Evolutionary conservation across 495 filamentous ascomycete genomes (phyloP).

Genomic region (Penicillium manginii): DNA sequence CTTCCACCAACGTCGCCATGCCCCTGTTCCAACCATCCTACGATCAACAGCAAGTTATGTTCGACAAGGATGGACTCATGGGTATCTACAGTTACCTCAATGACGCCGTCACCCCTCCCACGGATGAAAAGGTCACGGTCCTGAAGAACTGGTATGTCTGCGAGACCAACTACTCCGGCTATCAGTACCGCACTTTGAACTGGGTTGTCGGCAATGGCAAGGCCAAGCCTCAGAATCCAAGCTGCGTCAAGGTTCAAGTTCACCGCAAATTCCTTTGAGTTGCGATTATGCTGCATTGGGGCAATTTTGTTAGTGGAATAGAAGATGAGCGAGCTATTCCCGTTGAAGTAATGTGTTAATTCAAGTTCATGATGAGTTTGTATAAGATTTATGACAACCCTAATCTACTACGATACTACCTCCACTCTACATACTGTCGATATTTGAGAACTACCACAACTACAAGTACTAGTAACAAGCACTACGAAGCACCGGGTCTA

Average conservation of each 20-base stretch:
- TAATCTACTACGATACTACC: not conserved
- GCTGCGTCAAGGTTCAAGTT: slow-evolving; percentile 54
- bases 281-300: too few species aligned
- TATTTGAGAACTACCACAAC: not conserved
- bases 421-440: not conserved
- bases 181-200: slow-evolving; percentile 54
- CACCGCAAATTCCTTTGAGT: slow-evolving; percentile 24
- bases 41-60: slow-evolving; percentile 37
- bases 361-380: not conserved
- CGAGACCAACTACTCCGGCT: slow-evolving; percentile 51
- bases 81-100: slow-evolving; percentile 50
- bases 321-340: not conserved
- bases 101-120: slow-evolving; percentile 36
- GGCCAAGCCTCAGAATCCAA: slow-evolving; percentile 56
- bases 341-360: not conserved
- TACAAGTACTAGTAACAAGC: not conserved
- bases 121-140: slow-evolving; percentile 24
- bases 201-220: slow-evolving; percentile 47
- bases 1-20: slow-evolving; percentile 55
- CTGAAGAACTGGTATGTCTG: slow-evolving; percentile 55
- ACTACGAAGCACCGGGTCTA: too few species aligned
- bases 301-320: too few species aligned
- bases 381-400: not conserved
- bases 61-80: slow-evolving; percentile 45
- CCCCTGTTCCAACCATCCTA: slow-evolving; percentile 46